Evolutionary conservation across 345 rosid genomes (phyloP), one percentile per base, ranked within the genome.

Genomic region (Odontarrhena argentea): DNA sequence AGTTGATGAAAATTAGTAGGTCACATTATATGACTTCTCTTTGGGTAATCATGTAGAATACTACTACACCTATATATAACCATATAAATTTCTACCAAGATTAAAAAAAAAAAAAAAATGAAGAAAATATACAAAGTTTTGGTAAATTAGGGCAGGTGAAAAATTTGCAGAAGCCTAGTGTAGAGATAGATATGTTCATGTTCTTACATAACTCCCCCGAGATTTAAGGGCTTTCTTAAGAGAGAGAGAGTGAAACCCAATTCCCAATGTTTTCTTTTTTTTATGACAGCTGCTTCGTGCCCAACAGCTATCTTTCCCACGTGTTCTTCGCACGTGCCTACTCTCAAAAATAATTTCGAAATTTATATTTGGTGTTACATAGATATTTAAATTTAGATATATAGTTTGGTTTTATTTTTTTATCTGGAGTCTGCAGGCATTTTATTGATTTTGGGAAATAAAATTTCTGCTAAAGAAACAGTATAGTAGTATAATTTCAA

Each of bases 101-200:
- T 36, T 36, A 8, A 3, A 5, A 36, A 6, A 36, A 36, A 36
- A 36, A 36, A 2, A 28, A 3, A 28, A 28, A 28, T 28, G 3
- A 3, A 32, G 22, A 18, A 18, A 18, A 18, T 3, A 36, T 22
- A 41, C 7, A 40, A 2, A 28, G 32, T 32, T 32, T 48, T 58
- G 47, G 51, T 66, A 28, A 56, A 66, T 66, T 74, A 55, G 74
- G 78, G 78, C 78, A 74, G 78, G 74, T 68, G 65, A 74, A 74
- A 74, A 65, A 38, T n/a, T 3, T 66, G 74, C 78, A 74, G 78
- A 55, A 55, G 69, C 74, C 77, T 73, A 73, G 57, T 18, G 22
- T 44, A 50, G 60, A 73, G 52, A 66, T 58, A 57, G 45, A 57
- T 50, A 18, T 47, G 6, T 50, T 25, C 24, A 24, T 30, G 35